Base-by-base conservation (phyloP, 345 rosid genomes). In the Salix udensis region DNA sequence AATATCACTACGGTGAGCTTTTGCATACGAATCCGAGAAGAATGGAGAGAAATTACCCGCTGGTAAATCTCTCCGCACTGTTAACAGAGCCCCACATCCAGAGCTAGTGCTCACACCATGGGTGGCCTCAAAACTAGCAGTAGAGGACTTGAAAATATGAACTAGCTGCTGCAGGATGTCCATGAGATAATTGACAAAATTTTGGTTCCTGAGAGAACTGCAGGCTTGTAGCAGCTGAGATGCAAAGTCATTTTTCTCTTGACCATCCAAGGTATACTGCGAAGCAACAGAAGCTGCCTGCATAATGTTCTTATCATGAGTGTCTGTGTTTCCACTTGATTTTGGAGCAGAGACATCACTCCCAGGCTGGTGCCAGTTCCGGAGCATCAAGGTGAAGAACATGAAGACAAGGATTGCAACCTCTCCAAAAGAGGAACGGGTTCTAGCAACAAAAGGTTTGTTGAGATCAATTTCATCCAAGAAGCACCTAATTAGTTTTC, bases 361-460 rank as follows among this genome's bases (percentile, higher is more conserved):
- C 64, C 98, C 98, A 76, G 99, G 99, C 79, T 93, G 99, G 75
- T 96, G 97, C 99, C 99, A 96, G 79, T 94, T 96, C 74, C 98
- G 94, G 67, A 96, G 98, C 98, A 96, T 96, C 91, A 96, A 84
- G 72, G 99, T 96, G 87, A 93, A 92, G 84, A 96, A 96, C 99
- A 93, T 93, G 83, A 96, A 96, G 75, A 96, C 91, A 82, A 96
- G 91, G 70, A 96, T 94, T 18, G 90, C 89, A 78, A 93, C 91
- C 85, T 92, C 98, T 68, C 98, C 99, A 75, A 92, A 92, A 75
- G 91, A 85, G 76, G 98, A 86, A 48, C 92, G 94, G 64, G 79
- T 76, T 81, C 80, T 85, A 46, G 92, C 90, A 66, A 80, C 82
- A 82, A 96, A 93, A 65, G 97, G 93, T 78, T 86, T 91, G 73